A percentile compares a stretch with the other conserved stretches of the same genome.
phyloP scores from a whole-genome alignment of 805 yeast genomes.

The Ogataea glucozyma region DNA sequence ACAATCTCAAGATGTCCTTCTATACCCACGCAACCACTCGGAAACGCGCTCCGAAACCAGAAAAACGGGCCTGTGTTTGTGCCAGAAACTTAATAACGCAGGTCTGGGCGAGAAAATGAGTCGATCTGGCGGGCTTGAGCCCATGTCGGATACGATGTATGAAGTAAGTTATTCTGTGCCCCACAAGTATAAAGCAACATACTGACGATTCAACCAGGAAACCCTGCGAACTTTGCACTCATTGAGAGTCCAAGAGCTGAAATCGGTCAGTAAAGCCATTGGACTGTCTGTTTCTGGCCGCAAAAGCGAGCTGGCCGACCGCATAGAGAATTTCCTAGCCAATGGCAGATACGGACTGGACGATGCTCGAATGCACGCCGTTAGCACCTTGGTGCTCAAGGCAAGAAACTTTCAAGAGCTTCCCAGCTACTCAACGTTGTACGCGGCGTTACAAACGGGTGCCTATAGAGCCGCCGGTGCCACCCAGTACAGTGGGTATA shows the following conservation, averaged over 20 bases:
- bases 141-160: constrained; percentile 20
- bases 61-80: too few species aligned
- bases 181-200: neutral
- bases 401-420: constrained; percentile 35
- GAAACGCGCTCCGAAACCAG: too few species aligned
- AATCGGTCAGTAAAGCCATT: constrained; percentile 51
- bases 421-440: constrained; percentile 40
- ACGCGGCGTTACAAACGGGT: constrained; percentile 16
- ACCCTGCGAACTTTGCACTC: constrained; percentile 34
- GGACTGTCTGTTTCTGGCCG: constrained; percentile 55
- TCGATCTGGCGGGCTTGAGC: constrained; percentile 11
- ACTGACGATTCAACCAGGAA: constrained; percentile 21
- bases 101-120: constrained; percentile 13
- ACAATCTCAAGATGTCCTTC: too few species aligned
- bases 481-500: constrained; percentile 24
- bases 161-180: constrained; percentile 13
- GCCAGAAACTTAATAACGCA: too few species aligned
- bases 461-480: constrained; percentile 29
- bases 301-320: constrained; percentile 59
- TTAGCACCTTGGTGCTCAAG: constrained; percentile 44
- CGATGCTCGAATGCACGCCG: constrained; percentile 44
- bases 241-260: constrained; percentile 54
- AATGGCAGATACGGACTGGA: constrained; percentile 43
- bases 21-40: too few species aligned
- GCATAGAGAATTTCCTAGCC: constrained; percentile 49